phyloP scores from a whole-genome alignment of 1,284 basidiomycete genomes.

The Puccinia triticina region DNA sequence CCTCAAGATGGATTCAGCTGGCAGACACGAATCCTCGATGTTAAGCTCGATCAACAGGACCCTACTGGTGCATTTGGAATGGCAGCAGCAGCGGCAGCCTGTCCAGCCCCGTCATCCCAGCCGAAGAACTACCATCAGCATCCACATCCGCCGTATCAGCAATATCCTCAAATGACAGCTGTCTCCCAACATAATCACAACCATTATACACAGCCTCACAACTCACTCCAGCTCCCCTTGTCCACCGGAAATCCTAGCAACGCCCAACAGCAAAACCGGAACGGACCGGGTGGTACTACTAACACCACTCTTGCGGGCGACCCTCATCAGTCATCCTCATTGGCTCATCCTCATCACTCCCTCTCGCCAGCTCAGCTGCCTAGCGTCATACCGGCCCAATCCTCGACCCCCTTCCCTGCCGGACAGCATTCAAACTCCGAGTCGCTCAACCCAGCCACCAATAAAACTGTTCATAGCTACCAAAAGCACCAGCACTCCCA shows the following conservation, averaged over 20 bases:
- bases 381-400: not conserved
- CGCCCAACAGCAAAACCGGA: not conserved
- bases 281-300: not conserved
- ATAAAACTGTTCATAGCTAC: conserved; percentile 11
- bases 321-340: not conserved
- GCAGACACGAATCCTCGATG: conserved; percentile 58
- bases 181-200: not conserved
- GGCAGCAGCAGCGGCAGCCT: conserved; percentile 55
- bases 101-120: conserved; percentile 52
- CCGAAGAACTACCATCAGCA: conserved; percentile 48
- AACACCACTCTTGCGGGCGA: not conserved
- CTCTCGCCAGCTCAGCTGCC: not conserved
- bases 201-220: not conserved
- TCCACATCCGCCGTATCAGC: conserved; percentile 29
- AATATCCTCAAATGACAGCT: not conserved
- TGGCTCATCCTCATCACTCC: conserved; percentile 1
- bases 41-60: conserved; percentile 57
- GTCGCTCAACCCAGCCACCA: not conserved
- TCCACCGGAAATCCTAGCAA: not conserved
- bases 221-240: not conserved
- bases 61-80: conserved; percentile 57
- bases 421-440: conserved; percentile 7
- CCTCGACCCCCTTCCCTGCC: not conserved
- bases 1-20: conserved; percentile 50
- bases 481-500: conserved; percentile 30